Evolutionary conservation across 176 grass and related monocot species (phyloP).

Genomic region (Melocanna baccifera): DNA sequence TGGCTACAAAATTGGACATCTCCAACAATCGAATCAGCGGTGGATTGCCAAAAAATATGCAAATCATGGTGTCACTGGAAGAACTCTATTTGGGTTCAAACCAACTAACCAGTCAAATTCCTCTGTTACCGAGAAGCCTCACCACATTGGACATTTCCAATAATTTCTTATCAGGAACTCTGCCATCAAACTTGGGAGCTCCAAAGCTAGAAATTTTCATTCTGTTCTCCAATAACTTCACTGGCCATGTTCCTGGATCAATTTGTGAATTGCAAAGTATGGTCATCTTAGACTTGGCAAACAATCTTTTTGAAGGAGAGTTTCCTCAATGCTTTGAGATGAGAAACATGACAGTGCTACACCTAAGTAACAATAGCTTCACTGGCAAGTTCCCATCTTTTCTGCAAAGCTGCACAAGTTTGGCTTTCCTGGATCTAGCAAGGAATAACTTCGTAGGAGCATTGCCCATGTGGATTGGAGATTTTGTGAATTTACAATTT

Average conservation of each 20-base stretch:
- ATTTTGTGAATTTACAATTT: background rate
- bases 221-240: conserved; percentile 23
- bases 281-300: background rate
- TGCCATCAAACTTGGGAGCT: background rate
- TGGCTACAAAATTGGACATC: background rate
- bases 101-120: conserved; percentile 2
- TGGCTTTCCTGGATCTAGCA: conserved; percentile 8
- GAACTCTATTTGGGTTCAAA: background rate
- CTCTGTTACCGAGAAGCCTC: background rate
- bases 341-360: accelerated
- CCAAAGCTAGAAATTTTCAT: background rate
- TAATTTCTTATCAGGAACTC: background rate
- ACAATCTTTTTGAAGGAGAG: conserved; percentile 22
- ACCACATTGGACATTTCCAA: background rate
- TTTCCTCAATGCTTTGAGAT: background rate
- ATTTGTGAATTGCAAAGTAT: background rate
- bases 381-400: conserved; percentile 27
- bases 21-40: background rate
- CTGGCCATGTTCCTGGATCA: conserved; percentile 10
- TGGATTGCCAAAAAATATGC: background rate
- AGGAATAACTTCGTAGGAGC: conserved; percentile 22
- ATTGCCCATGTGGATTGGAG: conserved; percentile 33
- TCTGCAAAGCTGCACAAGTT: background rate
- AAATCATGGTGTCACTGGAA: background rate
- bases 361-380: conserved; percentile 18